These are phyloP conservation scores for Colletotrichum tabaci DNA, from an alignment of 2,329 filamentous ascomycete genomes.

Conservation along the genomic window DNA sequence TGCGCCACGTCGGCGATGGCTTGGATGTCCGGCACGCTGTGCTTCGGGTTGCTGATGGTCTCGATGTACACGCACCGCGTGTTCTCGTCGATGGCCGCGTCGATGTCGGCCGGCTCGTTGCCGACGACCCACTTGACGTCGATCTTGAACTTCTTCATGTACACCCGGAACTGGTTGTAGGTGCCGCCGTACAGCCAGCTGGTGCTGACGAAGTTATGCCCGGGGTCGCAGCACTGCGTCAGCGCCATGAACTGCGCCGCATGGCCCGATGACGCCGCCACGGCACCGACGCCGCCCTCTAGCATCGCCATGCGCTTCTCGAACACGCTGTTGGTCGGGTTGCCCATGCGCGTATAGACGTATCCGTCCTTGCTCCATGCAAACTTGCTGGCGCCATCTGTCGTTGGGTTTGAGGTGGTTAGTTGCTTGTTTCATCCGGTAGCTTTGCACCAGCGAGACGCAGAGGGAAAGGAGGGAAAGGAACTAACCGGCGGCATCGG, in stretches of 20 bases:
- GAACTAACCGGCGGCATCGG: constrained; percentile 41
- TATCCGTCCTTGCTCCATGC: constrained; percentile 74
- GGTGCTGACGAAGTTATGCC: constrained; percentile 96
- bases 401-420: constrained; percentile 37
- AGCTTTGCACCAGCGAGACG: too few relatives aligned
- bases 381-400: constrained; percentile 54
- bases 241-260: constrained; percentile 94
- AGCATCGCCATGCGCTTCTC: constrained; percentile 95
- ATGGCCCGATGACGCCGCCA: constrained; percentile 89
- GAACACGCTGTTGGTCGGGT: constrained; percentile 94
- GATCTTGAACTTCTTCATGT: constrained; percentile 87
- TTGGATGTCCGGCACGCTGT: constrained; percentile 83
- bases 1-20: constrained; percentile 75
- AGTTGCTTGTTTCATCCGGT: too few relatives aligned
- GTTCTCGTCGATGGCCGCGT: constrained; percentile 87
- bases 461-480: neutral
- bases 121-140: constrained; percentile 88
- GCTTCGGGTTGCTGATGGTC: constrained; percentile 92
- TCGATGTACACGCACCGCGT: constrained; percentile 94
- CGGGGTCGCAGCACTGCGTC: constrained; percentile 82
- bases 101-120: constrained; percentile 84
- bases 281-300: constrained; percentile 89
- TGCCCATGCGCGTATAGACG: constrained; percentile 94
- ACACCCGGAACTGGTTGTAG: constrained; percentile 97
- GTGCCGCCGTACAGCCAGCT: constrained; percentile 95